A percentile compares a stretch with the other conserved stretches of the same genome.
Conservation (phyloP, 176 grass and related monocot genomes). For the Triticum timopheevii region DNA sequence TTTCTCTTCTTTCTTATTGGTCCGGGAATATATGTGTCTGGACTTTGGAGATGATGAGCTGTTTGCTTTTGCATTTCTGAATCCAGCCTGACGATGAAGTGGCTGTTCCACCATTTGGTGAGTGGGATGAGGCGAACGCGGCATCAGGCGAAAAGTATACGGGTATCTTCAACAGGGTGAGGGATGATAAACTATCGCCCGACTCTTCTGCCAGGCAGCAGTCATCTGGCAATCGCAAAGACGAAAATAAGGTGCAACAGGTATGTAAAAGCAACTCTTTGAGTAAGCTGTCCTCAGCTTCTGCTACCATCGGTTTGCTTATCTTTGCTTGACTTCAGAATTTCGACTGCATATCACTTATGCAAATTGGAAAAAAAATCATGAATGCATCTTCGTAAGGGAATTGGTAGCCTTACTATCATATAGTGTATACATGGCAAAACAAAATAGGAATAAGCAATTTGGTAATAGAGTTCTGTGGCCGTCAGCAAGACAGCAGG, state of each 20-base stretch:
- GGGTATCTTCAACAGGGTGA: conserved; percentile 63
- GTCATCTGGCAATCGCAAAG: neutral
- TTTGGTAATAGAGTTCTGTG: neutral
- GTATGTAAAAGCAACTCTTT: conserved; percentile 27
- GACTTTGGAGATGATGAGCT: conserved; percentile 4
- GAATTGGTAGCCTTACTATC: neutral
- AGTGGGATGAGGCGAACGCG: conserved; percentile 59
- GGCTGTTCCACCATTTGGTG: conserved; percentile 61
- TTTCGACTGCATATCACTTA: conserved; percentile 1
- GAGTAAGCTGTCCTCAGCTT: neutral
- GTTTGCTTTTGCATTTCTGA: conserved; percentile 23
- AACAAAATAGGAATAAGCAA: neutral
- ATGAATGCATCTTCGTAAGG: neutral
- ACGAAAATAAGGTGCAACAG: conserved; percentile 40
- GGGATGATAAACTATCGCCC: conserved; percentile 43
- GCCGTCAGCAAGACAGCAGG: neutral
- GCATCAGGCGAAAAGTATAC: conserved; percentile 59
- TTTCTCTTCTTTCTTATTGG: neutral
- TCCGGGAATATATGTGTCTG: neutral
- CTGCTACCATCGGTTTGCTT: neutral
- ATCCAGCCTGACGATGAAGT: conserved; percentile 55
- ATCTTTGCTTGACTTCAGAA: neutral
- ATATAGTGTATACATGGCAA: neutral
- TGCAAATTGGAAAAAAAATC: neutral
- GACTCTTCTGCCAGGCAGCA: conserved; percentile 35